Base-by-base conservation (phyloP, 345 rosid genomes). In the Citrus medica region DNA sequence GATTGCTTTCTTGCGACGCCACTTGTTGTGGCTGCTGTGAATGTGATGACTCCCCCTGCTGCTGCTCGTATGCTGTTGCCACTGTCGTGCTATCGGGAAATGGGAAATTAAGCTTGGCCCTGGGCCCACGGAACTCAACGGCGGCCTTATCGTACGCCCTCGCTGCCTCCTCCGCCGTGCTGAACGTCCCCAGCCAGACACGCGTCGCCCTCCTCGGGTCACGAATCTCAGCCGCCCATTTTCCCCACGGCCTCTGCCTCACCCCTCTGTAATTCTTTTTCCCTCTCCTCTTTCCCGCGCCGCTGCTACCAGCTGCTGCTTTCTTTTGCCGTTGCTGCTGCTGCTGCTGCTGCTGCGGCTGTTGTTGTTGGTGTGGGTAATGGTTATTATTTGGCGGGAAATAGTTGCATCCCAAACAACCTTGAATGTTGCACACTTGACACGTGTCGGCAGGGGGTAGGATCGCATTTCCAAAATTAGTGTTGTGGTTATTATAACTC, bases 171-270 rank as follows among this genome's bases (percentile, higher is more conserved):
- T 92, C 98, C 1, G 93, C 97, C 1, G 97, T 92, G 81, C 59
- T 89, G 73, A 96, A 96, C 2, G 99, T 96, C 22, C 99, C 99
- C 0, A 96, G 91, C 99, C 99, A 96, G 4, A 96, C 99, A 69
- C 99, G 82, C 0, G 79, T 74, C 1, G 98, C 97, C 78, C 91
- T 82, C 76, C 86, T 79, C 0, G 99, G 99, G 77, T 96, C 99
- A 13, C 99, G 85, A 48, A 96, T 96, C 91, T 96, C 99, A 16
- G 99, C 93, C 2, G 99, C 98, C 89, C 97, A 96, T 77, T 93
- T 96, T 0, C 99, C 98, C 98, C 98, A 96, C 3, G 99, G 99
- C 84, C 98, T 85, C 82, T 94, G 99, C 81, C 99, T 91, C 68
- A 94, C 99, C 53, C 99, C 99, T 76, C 99, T 87, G 93, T 80